A percentile compares a stretch with the other conserved stretches of the same genome.
phyloP scores from a whole-genome alignment of 441 rosid genomes.

The Caryocar brasiliense region DNA sequence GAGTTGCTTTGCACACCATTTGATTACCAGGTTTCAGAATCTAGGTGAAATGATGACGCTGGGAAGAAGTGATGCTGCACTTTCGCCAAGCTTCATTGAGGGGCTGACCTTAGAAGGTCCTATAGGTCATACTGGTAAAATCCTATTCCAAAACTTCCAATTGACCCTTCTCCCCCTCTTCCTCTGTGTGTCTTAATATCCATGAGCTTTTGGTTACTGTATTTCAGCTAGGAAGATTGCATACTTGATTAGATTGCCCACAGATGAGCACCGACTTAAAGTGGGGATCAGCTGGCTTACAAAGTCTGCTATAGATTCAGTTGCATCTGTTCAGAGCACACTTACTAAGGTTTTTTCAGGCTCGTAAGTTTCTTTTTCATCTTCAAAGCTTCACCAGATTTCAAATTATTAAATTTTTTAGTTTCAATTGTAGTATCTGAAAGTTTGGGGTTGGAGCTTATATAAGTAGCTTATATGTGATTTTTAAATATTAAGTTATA shows the following conservation, averaged over 20 bases:
- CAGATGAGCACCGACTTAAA: slow-evolving; percentile 82
- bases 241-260: slow-evolving; percentile 76
- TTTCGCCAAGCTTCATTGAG: slow-evolving; percentile 80
- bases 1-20: too few species aligned
- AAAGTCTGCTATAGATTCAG: slow-evolving; percentile 67
- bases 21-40: slow-evolving; percentile 63
- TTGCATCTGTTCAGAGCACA: slow-evolving; percentile 62
- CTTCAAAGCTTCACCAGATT: too few species aligned
- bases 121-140: slow-evolving; percentile 71
- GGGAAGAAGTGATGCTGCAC: slow-evolving; percentile 76
- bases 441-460: too few species aligned
- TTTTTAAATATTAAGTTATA: too few species aligned
- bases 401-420: too few species aligned
- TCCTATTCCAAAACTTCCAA: background rate
- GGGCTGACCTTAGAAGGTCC: slow-evolving; percentile 87
- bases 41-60: slow-evolving; percentile 95
- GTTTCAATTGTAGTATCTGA: too few species aligned
- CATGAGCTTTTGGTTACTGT: background rate
- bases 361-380: slow-evolving; percentile 10
- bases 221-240: slow-evolving; percentile 72
- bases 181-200: background rate
- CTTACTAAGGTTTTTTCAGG: slow-evolving; percentile 51
- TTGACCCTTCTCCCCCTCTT: background rate
- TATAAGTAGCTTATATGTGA: too few species aligned
- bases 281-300: slow-evolving; percentile 90